These are phyloP conservation scores for Flaveria bidentis DNA, from an alignment of 129 eudicot species.

Conservation along the genomic window DNA sequence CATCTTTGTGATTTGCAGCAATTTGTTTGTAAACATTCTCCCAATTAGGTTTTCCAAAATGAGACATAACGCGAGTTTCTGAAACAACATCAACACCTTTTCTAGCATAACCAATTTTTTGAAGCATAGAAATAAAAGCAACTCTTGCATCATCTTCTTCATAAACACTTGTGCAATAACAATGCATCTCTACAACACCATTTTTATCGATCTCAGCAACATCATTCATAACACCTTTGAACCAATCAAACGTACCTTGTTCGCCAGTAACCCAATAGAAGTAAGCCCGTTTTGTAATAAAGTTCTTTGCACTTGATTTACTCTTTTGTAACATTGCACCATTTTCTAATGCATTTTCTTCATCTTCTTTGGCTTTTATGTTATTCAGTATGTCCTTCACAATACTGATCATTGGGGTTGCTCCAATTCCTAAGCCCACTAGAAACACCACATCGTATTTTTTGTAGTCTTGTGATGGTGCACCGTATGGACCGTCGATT, in stretches of 20 bases:
- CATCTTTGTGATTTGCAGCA: conserved; percentile 47
- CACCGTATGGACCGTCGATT: conserved; percentile 86
- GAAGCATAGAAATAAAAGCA: conserved; percentile 63
- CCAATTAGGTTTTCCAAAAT: conserved; percentile 73
- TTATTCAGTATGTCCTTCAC: conserved; percentile 70
- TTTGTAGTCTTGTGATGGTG: conserved; percentile 53
- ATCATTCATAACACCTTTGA: conserved; percentile 72
- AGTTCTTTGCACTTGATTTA: conserved; percentile 31
- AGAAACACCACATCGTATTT: conserved; percentile 53
- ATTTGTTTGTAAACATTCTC: conserved; percentile 47
- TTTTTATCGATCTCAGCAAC: conserved; percentile 54
- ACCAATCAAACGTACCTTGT: conserved; percentile 79
- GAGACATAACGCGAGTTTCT: conserved; percentile 63
- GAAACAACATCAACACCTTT: conserved; percentile 65
- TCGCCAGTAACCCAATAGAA: conserved; percentile 76
- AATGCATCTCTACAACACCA: conserved; percentile 73
- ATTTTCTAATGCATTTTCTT: conserved; percentile 41
- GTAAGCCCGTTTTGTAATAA: conserved; percentile 57
- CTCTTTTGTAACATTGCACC: conserved; percentile 31
- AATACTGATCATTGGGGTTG: conserved; percentile 83
- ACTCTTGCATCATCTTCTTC: conserved; percentile 73
- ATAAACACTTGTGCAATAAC: conserved; percentile 64
- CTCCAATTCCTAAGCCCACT: conserved; percentile 82
- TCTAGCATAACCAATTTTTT: conserved; percentile 53
- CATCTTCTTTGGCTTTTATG: conserved; percentile 52